These are phyloP conservation scores for Cryphonectria naterciae DNA, from an alignment of 2,329 filamentous ascomycete genomes.

Conservation along the genomic window DNA sequence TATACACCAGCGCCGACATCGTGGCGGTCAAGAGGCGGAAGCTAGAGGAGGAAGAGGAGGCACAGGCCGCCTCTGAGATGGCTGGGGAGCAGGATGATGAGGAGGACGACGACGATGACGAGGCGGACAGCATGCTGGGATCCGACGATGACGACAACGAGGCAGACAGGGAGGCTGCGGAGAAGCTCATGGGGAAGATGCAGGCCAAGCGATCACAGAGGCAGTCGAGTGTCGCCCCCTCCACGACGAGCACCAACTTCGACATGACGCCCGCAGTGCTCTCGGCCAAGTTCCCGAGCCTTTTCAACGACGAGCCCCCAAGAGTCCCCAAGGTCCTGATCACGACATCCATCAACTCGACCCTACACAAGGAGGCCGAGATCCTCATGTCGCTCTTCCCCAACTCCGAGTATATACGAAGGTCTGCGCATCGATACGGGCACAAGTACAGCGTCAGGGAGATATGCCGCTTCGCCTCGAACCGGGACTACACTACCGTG, in stretches of 20 bases:
- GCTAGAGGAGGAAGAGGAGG: constrained; percentile 53
- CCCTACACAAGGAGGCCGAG: constrained; percentile 80
- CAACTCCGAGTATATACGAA: constrained; percentile 82
- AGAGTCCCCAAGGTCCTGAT: constrained; percentile 82
- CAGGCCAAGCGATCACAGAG: constrained; percentile 50
- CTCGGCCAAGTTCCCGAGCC: constrained; percentile 63
- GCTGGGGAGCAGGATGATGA: constrained; percentile 48
- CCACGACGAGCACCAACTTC: constrained; percentile 66
- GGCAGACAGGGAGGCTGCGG: constrained; percentile 46
- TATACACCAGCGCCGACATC: constrained; percentile 61
- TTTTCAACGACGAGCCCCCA: constrained; percentile 63
- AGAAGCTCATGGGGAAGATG: constrained; percentile 46
- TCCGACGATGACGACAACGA: constrained; percentile 57
- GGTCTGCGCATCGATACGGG: constrained; percentile 79
- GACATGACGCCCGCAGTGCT: constrained; percentile 65
- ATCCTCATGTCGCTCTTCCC: constrained; percentile 83
- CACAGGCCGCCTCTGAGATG: constrained; percentile 46
- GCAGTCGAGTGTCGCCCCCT: constrained; percentile 57
- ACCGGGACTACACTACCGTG: constrained; percentile 81
- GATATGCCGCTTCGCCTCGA: constrained; percentile 82
- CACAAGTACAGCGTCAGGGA: constrained; percentile 93
- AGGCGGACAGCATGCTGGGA: constrained; percentile 81
- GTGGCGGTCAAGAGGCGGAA: constrained; percentile 62
- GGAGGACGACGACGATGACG: constrained; percentile 62
- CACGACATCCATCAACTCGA: constrained; percentile 88